A percentile compares a stretch with the other conserved stretches of the same genome.
phyloP scores from a whole-genome alignment of 345 rosid genomes.

The Linum lewisii region DNA sequence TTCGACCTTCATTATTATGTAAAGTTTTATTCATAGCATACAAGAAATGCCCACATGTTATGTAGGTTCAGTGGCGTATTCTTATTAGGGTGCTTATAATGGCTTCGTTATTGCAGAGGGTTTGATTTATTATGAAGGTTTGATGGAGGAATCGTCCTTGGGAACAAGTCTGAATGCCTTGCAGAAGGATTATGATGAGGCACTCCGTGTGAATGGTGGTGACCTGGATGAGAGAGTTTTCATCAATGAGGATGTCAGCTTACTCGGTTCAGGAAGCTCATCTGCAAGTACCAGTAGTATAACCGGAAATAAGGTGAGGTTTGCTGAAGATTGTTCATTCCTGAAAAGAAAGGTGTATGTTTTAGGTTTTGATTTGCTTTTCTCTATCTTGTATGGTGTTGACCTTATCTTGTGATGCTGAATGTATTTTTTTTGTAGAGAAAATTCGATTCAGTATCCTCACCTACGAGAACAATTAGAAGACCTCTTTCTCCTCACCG shows the following conservation, averaged over 20 bases:
- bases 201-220: constrained; percentile 48
- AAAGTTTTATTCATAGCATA: no score
- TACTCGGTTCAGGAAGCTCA: constrained; percentile 62
- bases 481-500: constrained; percentile 81
- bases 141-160: constrained; percentile 73
- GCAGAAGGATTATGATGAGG: constrained; percentile 66
- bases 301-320: constrained; percentile 50
- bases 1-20: neutral
- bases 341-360: neutral
- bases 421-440: constrained; percentile 31
- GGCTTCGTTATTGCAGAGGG: constrained; percentile 48
- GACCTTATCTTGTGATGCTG: constrained; percentile 5
- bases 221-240: constrained; percentile 84
- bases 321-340: constrained; percentile 10
- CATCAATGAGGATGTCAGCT: constrained; percentile 75
- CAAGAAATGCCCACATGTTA: neutral
- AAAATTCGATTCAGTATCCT: constrained; percentile 59
- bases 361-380: neutral
- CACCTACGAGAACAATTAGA: constrained; percentile 69
- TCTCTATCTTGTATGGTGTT: neutral
- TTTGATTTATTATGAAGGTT: constrained; percentile 70
- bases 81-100: constrained; percentile 14
- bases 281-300: constrained; percentile 53
- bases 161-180: constrained; percentile 46
- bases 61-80: neutral